Conservation (phyloP, 768 basidiomycete species). For the Suillus hirtellus region DNA sequence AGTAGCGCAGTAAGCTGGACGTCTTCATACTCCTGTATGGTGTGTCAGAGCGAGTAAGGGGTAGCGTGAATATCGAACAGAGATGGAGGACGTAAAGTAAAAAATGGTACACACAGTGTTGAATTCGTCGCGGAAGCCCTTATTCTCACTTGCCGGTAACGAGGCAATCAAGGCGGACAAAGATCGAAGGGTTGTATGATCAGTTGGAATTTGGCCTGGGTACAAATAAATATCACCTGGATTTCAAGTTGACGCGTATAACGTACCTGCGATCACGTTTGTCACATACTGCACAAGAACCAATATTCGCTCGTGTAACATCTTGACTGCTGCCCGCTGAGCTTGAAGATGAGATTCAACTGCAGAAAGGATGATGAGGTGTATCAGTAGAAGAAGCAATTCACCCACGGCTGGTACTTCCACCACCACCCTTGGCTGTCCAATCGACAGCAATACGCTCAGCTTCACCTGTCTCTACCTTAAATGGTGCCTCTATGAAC, state of each 20-base stretch:
- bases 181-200: slow-evolving; percentile 81
- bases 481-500: slow-evolving; percentile 84
- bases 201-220: slow-evolving; percentile 69
- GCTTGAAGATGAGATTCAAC: slow-evolving; percentile 91
- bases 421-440: slow-evolving; percentile 83
- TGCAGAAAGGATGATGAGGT: slow-evolving; percentile 31
- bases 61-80: slow-evolving; percentile 4
- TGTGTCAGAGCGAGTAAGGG: neutral
- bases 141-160: slow-evolving; percentile 83
- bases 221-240: slow-evolving; percentile 6
- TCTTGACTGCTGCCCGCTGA: slow-evolving; percentile 92
- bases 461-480: slow-evolving; percentile 96
- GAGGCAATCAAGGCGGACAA: slow-evolving; percentile 86
- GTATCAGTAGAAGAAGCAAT: neutral
- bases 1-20: slow-evolving; percentile 91
- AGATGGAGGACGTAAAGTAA: neutral
- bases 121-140: slow-evolving; percentile 85
- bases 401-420: slow-evolving; percentile 73
- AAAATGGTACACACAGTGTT: slow-evolving; percentile 58
- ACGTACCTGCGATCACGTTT: slow-evolving; percentile 70
- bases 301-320: slow-evolving; percentile 90
- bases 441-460: slow-evolving; percentile 98
- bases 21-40: slow-evolving; percentile 86
- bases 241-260: neutral
- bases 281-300: slow-evolving; percentile 86